These are phyloP conservation scores for Berberis vulgaris DNA, from an alignment of 164 flowering plant genomes.

Conservation along the genomic window DNA sequence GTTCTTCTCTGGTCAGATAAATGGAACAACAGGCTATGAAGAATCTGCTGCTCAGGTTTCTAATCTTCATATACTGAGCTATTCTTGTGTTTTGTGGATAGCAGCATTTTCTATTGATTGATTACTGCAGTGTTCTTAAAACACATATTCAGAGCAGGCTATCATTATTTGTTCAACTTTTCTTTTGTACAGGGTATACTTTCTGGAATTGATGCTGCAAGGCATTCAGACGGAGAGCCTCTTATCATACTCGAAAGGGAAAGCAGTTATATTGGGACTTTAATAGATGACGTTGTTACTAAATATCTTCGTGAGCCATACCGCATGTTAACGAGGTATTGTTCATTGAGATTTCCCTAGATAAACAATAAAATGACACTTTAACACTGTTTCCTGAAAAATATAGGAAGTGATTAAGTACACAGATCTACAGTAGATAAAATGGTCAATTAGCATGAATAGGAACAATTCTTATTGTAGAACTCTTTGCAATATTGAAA, in stretches of 20 bases:
- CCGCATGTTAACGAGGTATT: constrained; percentile 90
- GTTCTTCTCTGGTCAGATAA: constrained; percentile 98
- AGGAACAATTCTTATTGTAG: too few species aligned
- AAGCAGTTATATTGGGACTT: constrained; percentile 91
- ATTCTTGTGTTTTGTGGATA: too few species aligned
- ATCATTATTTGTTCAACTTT: background rate
- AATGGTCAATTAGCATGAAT: too few species aligned
- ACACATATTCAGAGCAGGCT: background rate
- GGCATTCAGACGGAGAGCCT: constrained; percentile 70
- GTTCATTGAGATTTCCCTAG: background rate
- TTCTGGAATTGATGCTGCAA: constrained; percentile 94
- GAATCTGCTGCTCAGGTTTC: constrained; percentile 99
- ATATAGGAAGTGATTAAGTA: too few species aligned
- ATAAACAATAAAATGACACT: too few species aligned
- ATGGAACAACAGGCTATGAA: constrained; percentile 98
- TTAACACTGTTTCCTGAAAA: too few species aligned
- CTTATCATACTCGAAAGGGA: constrained; percentile 89
- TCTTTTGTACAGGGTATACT: constrained; percentile 55
- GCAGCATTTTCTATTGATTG: background rate
- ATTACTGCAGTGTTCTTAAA: background rate
- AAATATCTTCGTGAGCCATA: constrained; percentile 98
- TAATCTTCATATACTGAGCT: background rate
- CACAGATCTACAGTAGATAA: too few species aligned
- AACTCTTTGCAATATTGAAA: too few species aligned
- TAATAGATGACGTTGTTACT: constrained; percentile 92